Percentiles rank a stretch among this genome's conserved stretches.
Evolutionary conservation across 2,329 filamentous ascomycete species (phyloP).

Genomic region (Fusarium palustre): DNA sequence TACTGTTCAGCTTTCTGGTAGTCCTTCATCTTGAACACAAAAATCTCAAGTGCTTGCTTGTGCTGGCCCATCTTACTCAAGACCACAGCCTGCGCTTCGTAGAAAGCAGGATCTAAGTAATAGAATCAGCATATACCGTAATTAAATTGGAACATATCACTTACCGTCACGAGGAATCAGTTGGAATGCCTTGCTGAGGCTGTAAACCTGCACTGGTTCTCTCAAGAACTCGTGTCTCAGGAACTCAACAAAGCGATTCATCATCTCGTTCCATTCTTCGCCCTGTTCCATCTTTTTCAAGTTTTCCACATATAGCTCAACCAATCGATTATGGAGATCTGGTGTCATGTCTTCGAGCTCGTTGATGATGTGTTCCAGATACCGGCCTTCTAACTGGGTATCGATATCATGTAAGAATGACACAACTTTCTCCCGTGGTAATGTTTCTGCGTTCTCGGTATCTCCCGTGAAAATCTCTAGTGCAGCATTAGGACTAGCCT

Average conservation of each 20-base stretch:
- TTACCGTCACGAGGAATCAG: conserved; percentile 83
- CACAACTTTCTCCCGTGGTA: conserved; percentile 82
- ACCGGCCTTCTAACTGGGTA: conserved; percentile 77
- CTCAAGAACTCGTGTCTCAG: conserved; percentile 78
- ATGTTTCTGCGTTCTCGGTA: conserved; percentile 91
- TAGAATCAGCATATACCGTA: conserved; percentile 19
- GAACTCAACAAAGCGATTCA: conserved; percentile 78
- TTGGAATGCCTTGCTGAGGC: conserved; percentile 79
- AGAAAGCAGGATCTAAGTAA: conserved; percentile 80
- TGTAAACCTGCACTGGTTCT: conserved; percentile 80
- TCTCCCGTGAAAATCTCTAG: conserved; percentile 96
- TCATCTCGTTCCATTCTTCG: conserved; percentile 67
- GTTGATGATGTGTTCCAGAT: conserved; percentile 89
- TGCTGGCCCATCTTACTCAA: conserved; percentile 96
- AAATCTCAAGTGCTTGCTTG: conserved; percentile 95
- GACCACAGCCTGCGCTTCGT: conserved; percentile 89
- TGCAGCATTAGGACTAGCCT: conserved; percentile 76
- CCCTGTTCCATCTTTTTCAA: conserved; percentile 58
- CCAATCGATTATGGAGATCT: conserved; percentile 86
- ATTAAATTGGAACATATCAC: conserved; percentile 39
- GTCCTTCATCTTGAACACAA: conserved; percentile 92
- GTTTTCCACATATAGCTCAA: conserved; percentile 76
- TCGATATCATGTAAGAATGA: conserved; percentile 79
- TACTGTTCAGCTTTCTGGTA: conserved; percentile 93
- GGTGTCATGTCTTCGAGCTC: conserved; percentile 87